Base-by-base conservation (phyloP, 2,329 filamentous ascomycete genomes). In the Cercospora berteroae region DNA sequence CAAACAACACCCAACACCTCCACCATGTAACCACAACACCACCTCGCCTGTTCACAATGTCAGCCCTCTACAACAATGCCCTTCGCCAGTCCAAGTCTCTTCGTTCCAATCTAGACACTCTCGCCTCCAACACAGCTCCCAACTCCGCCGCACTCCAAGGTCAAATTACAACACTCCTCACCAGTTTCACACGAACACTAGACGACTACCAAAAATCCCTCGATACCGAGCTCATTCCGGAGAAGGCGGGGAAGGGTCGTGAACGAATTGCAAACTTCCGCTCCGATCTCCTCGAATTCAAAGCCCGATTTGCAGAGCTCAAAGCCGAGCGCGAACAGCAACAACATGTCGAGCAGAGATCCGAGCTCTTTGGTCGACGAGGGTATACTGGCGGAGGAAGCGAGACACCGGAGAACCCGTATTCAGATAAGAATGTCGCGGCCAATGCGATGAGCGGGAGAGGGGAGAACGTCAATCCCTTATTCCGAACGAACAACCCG, bases 131-230 rank as follows among this genome's bases (percentile, higher is more conserved):
- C 86, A 61, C 84, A 84, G 59, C 89, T 88, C 48, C 83, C 86
- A 57, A 87, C 87, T 61, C 83, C 39, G 77, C 80, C 81, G 79
- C 72, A 73, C 79, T 69, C 76, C 84, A 79, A 72, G 90, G 90
- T 76, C 90, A 93, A 79, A 87, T 93, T 71, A 90, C 90, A n/a
- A 90, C 89, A 20, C 91, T 91, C 13, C 82, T 96, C 31, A 89
- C 91, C 52, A 88, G 93, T 67, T 93, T 99, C 79, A 88, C 91
- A 57, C 92, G 95, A 69, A 96, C 93, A 0, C 86, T 99, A 71
- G 94, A 97, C 81, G 94, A 97, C 77, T 99, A 99, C 83, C 88
- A 90, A 75, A 86, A 87, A 64, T 88, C 96, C 31, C 90, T 94
- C 1, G 91, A 92, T 72, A 91, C 94, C 75, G 95, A 99, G 80